These are phyloP conservation scores for Rhizophagus clarus DNA, from an alignment of 192 early-diverging fungal species.

Conservation along the genomic window DNA sequence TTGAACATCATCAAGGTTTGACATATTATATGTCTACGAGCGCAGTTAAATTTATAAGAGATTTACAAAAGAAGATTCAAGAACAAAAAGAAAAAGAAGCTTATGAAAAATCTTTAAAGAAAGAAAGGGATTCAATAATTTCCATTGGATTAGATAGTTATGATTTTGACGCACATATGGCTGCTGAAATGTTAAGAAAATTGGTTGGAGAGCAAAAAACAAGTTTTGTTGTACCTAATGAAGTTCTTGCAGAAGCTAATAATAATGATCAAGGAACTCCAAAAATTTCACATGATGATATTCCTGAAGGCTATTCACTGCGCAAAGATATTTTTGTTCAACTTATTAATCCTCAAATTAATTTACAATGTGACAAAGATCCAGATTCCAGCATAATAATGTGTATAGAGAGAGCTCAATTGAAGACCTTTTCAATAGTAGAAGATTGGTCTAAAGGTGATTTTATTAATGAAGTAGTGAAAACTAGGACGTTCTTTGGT, in stretches of 20 bases:
- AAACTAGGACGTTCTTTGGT: constrained; percentile 59
- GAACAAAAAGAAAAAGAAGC: constrained; percentile 22
- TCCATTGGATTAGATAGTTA: constrained; percentile 24
- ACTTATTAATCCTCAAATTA: constrained; percentile 74
- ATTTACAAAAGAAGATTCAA: constrained; percentile 48
- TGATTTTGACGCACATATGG: constrained; percentile 38
- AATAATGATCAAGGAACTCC: constrained; percentile 38
- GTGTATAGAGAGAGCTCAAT: constrained; percentile 59
- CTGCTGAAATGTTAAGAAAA: constrained; percentile 49
- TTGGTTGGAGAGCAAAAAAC: constrained; percentile 48
- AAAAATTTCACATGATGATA: constrained; percentile 47
- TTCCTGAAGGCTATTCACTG: constrained; percentile 54
- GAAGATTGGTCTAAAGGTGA: constrained; percentile 47
- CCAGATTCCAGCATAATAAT: constrained; percentile 56
- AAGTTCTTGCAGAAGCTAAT: constrained; percentile 25
- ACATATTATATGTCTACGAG: constrained; percentile 83
- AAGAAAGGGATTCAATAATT: constrained; percentile 3
- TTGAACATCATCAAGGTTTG: constrained; percentile 67
- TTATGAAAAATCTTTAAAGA: background rate
- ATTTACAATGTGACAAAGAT: constrained; percentile 58
- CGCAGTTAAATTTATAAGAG: constrained; percentile 77
- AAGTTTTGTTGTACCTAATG: constrained; percentile 48
- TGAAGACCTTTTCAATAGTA: constrained; percentile 59
- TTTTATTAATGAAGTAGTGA: constrained; percentile 59
- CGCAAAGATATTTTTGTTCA: constrained; percentile 62